Evolutionary conservation across 139 green algal species (phyloP), one percentile per base, ranked within the genome.

Genomic region (Edaphochlamys debaryana): DNA sequence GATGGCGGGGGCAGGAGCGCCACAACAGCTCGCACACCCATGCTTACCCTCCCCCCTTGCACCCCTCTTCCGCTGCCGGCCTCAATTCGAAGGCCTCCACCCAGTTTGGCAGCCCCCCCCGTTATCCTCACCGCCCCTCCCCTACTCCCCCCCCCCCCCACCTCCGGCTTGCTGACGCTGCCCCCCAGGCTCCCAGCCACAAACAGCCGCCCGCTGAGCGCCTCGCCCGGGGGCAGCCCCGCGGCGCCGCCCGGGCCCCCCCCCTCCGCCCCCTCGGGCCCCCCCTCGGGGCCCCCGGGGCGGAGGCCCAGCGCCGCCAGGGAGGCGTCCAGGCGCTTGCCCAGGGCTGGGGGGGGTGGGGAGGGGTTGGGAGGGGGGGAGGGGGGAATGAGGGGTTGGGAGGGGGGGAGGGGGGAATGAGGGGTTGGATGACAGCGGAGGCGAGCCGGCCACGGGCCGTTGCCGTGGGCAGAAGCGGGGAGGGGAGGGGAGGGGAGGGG

Each of bases 131-230:
- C n/a, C n/a, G n/a, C n/a, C n/a, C n/a, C n/a, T n/a, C n/a, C n/a
- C 42, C 67, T 95, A 58, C 5, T 77, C 63, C 30, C 95, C 17
- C n/a, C 62, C 27, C 30, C 60, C 27, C 66, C 36, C 62, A 83
- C 91, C 75, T 88, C 67, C 22, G 91, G 89, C 22, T 50, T 34
- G 7, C 32, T 77, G 29, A 80, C 66, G 58, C 84, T 92, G 54
- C 93, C 89, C 66, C 89, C 87, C 29, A 98, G 66, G 13, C 77
- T 87, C 37, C 94, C 95, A 3, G 84, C 82, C 9, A 98, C 67
- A 48, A 94, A 96, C 19, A 98, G 79, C 69, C 94, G 89, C n/a
- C 95, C 95, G 60, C 92, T 94, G 58, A 98, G 89, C 64, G 95
- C 91, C 40, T 80, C 84, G 9, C 25, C 42, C 22, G 38, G 29